Percentiles rank a stretch among this genome's conserved stretches.
These are phyloP conservation scores for Lactuca sativa DNA, from an alignment of 129 eudicot genomes.

Conservation along the genomic window DNA sequence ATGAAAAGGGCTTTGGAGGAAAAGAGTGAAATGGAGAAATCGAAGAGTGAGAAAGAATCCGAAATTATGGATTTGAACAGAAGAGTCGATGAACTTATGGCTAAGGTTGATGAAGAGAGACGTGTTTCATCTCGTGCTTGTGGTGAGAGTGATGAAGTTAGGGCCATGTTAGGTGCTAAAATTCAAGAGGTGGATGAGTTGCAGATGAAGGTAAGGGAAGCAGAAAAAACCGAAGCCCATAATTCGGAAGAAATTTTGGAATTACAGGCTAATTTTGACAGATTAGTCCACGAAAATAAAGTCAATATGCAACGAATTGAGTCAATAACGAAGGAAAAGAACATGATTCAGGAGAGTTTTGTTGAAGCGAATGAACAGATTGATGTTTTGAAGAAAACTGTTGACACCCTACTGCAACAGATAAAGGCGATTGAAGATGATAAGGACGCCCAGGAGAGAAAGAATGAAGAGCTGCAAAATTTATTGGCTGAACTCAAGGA, in stretches of 20 bases:
- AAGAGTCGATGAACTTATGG: slow-evolving; percentile 19
- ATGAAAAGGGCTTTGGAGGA: slow-evolving; percentile 24
- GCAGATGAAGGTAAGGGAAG: slow-evolving; percentile 28
- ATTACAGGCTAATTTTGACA: slow-evolving; percentile 17
- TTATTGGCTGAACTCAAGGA: slow-evolving; percentile 39
- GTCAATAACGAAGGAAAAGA: slow-evolving; percentile 33
- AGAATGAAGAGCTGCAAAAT: slow-evolving; percentile 49
- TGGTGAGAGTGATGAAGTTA: slow-evolving; percentile 53
- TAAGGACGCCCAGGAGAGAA: slow-evolving; percentile 27
- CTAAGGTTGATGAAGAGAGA: slow-evolving; percentile 34
- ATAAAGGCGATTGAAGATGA: slow-evolving; percentile 33
- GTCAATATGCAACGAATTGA: slow-evolving; percentile 32
- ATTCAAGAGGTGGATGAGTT: slow-evolving; percentile 39
- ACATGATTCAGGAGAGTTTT: slow-evolving; percentile 6
- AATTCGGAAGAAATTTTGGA: slow-evolving; percentile 22
- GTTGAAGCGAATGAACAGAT: slow-evolving; percentile 8
- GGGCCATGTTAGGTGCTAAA: slow-evolving; percentile 27
- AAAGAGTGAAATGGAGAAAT: slow-evolving; percentile 42
- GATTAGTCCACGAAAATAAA: slow-evolving; percentile 30
- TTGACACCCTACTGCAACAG: not conserved
- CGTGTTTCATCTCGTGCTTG: slow-evolving; percentile 17
- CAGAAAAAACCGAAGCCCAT: slow-evolving; percentile 27
- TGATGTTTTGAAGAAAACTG: not conserved
- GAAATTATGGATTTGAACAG: slow-evolving; percentile 42
- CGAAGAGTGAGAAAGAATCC: slow-evolving; percentile 30